Percentiles rank a stretch among this genome's conserved stretches.
Evolutionary conservation across 2,329 filamentous ascomycete species (phyloP).

Genomic region (Aspergillus neoniger): DNA sequence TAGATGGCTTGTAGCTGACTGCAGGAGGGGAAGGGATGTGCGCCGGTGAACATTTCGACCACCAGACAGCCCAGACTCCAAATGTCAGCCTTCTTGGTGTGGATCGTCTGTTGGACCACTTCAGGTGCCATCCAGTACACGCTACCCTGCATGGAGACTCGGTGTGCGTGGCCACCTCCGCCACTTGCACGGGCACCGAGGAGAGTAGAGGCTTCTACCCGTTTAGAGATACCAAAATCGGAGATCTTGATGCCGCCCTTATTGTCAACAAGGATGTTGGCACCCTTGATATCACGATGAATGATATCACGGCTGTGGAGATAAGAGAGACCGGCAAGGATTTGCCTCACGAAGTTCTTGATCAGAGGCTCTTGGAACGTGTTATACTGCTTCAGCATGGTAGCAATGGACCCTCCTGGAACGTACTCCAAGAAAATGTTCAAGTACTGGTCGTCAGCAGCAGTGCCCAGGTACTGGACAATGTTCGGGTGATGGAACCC

Average conservation of each 20-base stretch:
- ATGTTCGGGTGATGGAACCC: constrained; percentile 96
- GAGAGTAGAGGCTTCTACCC: constrained; percentile 87
- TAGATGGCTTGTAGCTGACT: constrained; percentile 98
- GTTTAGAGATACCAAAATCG: constrained; percentile 98
- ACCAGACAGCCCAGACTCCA: constrained; percentile 97
- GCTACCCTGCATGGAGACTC: constrained; percentile 84
- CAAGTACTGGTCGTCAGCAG: constrained; percentile 83
- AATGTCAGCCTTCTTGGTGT: constrained; percentile 97
- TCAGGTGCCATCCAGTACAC: constrained; percentile 99
- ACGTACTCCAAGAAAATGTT: constrained; percentile 99
- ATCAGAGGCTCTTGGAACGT: constrained; percentile 91
- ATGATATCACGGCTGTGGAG: constrained; percentile 95
- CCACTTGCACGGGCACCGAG: constrained; percentile 52
- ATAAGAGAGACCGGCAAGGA: constrained; percentile 87
- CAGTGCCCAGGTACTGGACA: constrained; percentile 95
- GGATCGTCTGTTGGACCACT: constrained; percentile 95
- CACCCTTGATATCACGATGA: constrained; percentile 97
- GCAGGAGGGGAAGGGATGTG: constrained; percentile 94
- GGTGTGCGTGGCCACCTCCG: constrained; percentile 49
- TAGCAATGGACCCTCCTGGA: constrained; percentile 93
- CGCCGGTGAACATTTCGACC: constrained; percentile 98
- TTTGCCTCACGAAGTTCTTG: constrained; percentile 94
- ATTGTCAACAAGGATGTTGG: constrained; percentile 98
- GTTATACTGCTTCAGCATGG: constrained; percentile 98
- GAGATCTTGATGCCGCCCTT: constrained; percentile 99